These are phyloP conservation scores for Monosporascus cannonballus DNA, from an alignment of 2,329 filamentous ascomycete species.

Conservation along the genomic window DNA sequence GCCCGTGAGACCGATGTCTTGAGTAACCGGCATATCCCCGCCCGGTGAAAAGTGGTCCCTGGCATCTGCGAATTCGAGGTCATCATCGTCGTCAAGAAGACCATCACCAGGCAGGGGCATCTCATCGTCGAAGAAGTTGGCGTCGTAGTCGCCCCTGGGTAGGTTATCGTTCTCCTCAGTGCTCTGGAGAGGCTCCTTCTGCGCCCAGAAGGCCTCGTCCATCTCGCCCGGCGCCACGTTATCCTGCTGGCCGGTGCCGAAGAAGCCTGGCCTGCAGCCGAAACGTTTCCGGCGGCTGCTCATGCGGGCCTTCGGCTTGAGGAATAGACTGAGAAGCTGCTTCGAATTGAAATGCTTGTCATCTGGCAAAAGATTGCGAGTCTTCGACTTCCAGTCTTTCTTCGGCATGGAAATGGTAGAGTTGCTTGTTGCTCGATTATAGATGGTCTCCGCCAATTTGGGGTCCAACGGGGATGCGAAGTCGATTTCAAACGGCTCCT, in stretches of 20 bases:
- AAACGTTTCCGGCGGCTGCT: constrained; percentile 56
- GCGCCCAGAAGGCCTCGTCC: constrained; percentile 95
- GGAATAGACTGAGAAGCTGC: constrained; percentile 80
- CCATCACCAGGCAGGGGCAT: constrained; percentile 60
- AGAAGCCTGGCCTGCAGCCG: constrained; percentile 34
- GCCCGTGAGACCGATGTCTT: constrained; percentile 41
- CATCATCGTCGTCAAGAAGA: constrained; percentile 58
- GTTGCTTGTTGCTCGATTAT: constrained; percentile 75
- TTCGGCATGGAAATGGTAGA: constrained; percentile 80
- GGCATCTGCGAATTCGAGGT: constrained; percentile 72
- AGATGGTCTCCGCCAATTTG: constrained; percentile 67
- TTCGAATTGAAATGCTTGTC: constrained; percentile 98
- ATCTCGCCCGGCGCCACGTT: constrained; percentile 67
- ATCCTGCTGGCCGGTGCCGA: constrained; percentile 39
- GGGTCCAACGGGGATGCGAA: constrained; percentile 72
- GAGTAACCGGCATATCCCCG: constrained; percentile 42
- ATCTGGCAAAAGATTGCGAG: constrained; percentile 85
- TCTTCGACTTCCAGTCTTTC: constrained; percentile 93
- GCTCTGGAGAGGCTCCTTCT: constrained; percentile 46
- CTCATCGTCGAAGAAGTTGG: constrained; percentile 92
- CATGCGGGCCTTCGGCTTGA: constrained; percentile 88
- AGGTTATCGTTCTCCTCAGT: constrained; percentile 44
- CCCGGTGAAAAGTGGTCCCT: constrained; percentile 71
- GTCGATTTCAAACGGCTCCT: constrained; percentile 92
- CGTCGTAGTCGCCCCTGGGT: constrained; percentile 79